Percentiles rank a stretch among this genome's conserved stretches.
These are phyloP conservation scores for Diaporthe capsici DNA, from an alignment of 2,329 filamentous ascomycete species.

Conservation along the genomic window DNA sequence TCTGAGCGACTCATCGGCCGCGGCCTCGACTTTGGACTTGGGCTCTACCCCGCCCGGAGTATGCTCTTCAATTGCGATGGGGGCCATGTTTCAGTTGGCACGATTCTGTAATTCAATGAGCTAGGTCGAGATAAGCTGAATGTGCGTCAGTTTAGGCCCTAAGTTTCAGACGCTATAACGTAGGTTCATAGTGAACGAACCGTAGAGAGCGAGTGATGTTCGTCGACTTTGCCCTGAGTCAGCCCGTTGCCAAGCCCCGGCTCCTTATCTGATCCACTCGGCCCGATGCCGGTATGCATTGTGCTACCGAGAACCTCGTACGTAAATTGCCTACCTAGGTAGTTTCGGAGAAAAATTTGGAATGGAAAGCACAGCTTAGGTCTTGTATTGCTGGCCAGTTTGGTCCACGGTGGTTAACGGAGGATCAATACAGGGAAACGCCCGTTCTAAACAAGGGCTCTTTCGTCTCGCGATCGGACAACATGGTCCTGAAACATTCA, in stretches of 20 bases:
- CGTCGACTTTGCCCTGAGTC: not conserved
- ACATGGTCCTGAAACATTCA: too few relatives aligned
- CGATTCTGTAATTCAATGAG: not conserved
- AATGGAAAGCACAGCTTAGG: not conserved
- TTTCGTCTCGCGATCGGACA: not conserved
- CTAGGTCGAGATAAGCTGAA: not conserved
- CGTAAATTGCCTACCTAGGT: not conserved
- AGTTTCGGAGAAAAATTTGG: not conserved
- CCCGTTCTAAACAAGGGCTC: not conserved
- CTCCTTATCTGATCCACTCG: constrained; percentile 25
- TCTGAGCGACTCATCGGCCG: not conserved
- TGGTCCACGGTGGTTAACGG: not conserved
- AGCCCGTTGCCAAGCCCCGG: not conserved
- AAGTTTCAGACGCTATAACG: not conserved
- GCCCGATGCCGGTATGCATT: constrained; percentile 15
- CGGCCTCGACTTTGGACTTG: not conserved
- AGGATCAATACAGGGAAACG: not conserved
- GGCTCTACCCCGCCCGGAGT: not conserved
- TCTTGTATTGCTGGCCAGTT: not conserved
- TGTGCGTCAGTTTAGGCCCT: not conserved
- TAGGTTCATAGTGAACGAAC: not conserved
- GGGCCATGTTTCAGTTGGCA: not conserved
- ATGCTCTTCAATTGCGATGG: constrained; percentile 1
- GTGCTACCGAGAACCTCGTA: not conserved
- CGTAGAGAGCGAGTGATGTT: too few relatives aligned